Percentiles rank a stretch among this genome's conserved stretches.
Evolutionary conservation across 208 protist species (phyloP).

Genomic region (Trypanosoma conorhini): DNA sequence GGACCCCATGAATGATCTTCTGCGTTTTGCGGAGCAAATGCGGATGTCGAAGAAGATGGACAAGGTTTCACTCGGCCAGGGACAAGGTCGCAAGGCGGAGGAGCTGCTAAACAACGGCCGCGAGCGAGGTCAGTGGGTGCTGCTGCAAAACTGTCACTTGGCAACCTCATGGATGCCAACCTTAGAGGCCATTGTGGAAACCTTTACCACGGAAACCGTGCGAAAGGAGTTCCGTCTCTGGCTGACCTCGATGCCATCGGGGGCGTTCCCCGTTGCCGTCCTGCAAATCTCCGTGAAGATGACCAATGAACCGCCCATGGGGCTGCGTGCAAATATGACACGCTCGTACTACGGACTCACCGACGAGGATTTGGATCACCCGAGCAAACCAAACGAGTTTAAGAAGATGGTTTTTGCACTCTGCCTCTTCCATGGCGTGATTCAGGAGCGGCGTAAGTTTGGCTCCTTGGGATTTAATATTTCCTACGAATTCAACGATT

Average conservation of each 20-base stretch:
- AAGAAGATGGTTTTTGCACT: slow-evolving; percentile 93
- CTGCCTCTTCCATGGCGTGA: slow-evolving; percentile 94
- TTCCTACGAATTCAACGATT: slow-evolving; percentile 97
- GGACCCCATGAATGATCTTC: slow-evolving; percentile 95
- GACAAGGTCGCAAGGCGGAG: slow-evolving; percentile 95
- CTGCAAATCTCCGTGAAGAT: slow-evolving; percentile 98
- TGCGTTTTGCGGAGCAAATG: slow-evolving; percentile 96
- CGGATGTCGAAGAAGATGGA: slow-evolving; percentile 93
- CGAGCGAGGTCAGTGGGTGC: slow-evolving; percentile 94
- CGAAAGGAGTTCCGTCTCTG: slow-evolving; percentile 98
- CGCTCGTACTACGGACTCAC: slow-evolving; percentile 93
- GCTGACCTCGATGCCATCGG: slow-evolving; percentile 98
- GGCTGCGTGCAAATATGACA: slow-evolving; percentile 95
- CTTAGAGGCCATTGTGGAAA: slow-evolving; percentile 94
- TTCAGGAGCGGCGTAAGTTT: slow-evolving; percentile 95
- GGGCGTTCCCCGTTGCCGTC: slow-evolving; percentile 97
- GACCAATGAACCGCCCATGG: slow-evolving; percentile 99
- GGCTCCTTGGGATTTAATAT: slow-evolving; percentile 97
- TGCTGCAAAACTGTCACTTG: slow-evolving; percentile 98
- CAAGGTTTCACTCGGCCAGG: slow-evolving; percentile 97
- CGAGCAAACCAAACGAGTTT: slow-evolving; percentile 84
- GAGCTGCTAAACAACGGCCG: slow-evolving; percentile 85
- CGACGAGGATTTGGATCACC: slow-evolving; percentile 85
- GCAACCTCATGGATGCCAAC: slow-evolving; percentile 95
- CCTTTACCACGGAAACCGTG: slow-evolving; percentile 91